These are phyloP conservation scores for Yarrowia galli DNA, from an alignment of 1,139 yeast species.

Conservation along the genomic window DNA sequence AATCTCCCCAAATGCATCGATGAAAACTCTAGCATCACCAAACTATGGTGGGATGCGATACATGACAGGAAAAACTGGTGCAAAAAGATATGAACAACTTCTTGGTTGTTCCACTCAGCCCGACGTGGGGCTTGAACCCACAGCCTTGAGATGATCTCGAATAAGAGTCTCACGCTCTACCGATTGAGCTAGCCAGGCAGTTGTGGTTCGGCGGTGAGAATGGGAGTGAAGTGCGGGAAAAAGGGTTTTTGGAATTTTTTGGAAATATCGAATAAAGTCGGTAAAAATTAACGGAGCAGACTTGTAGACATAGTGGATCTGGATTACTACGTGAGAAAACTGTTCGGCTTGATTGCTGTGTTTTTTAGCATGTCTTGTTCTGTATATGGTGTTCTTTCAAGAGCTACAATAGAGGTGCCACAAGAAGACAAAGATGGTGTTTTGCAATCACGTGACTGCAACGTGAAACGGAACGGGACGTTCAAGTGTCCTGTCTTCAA, in stretches of 20 bases:
- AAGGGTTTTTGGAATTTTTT: background rate
- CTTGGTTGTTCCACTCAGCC: background rate
- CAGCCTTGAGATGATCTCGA: conserved; percentile 12
- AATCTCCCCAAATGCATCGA: no score
- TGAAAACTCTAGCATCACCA: no score
- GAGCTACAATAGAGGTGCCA: no score
- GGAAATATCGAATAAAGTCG: no score
- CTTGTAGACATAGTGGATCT: background rate
- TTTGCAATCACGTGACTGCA: no score
- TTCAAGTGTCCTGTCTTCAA: no score
- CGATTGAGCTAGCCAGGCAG: conserved; percentile 10
- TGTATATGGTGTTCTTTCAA: no score
- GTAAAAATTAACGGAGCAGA: no score
- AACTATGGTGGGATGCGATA: background rate
- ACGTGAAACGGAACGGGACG: no score
- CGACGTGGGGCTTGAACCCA: conserved; percentile 17
- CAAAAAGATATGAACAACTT: background rate
- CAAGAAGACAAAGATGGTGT: no score
- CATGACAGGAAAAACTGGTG: background rate
- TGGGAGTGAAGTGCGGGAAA: background rate
- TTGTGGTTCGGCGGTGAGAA: background rate
- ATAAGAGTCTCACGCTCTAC: conserved; percentile 15
- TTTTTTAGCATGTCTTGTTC: no score
- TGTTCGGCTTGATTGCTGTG: no score
- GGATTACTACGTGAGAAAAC: background rate